Evolutionary conservation across 164 flowering plant species (phyloP), one percentile per base, ranked within the genome.

Genomic region (Houttuynia cordata): DNA sequence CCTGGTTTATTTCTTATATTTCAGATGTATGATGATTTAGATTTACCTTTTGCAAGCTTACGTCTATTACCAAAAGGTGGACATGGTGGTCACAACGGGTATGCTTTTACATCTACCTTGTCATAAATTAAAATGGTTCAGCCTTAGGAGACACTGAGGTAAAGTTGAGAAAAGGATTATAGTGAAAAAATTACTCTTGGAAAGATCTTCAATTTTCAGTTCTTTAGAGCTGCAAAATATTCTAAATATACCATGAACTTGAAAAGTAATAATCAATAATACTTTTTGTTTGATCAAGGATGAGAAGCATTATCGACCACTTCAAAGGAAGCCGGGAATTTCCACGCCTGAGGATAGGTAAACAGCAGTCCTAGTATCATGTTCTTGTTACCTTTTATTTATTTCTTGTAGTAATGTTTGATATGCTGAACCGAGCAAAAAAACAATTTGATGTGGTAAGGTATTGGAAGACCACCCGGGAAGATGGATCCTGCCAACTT

Each of bases 11-110:
- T 57, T 58, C 14, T 68, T 23, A 12, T 45, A 7, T 7, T 45
- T 45, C 77, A 93, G 98, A 74, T 93, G 56, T 89, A 67, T 74
- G 97, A 93, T 65, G 98, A 93, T 68, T 51, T 93, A 62, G 98
- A 93, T 75, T 77, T 90, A 72, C 98, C 98, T 57, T 93, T 93
- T 75, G 90, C 83, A 40, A 83, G 78, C 74, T 67, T 89, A 72
- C 81, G 95, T 49, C 65, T 93, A 40, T 71, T 87, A 53, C 97
- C 96, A 7, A 89, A 89, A 76, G 98, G 98, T 67, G 97, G 97
- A 67, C 98, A 93, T 74, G 98, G 98, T 62, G 98, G 98, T 37
- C 98, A 93, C 62, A 93, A 93, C 62, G 98, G 98, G 97, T 93
- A 86, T 62, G 8, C 57, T 66, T 9, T 34, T 59, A 20, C 8